Base-by-base conservation (phyloP, 2,329 filamentous ascomycete species). In the Ambrosiella cleistominuta region DNA sequence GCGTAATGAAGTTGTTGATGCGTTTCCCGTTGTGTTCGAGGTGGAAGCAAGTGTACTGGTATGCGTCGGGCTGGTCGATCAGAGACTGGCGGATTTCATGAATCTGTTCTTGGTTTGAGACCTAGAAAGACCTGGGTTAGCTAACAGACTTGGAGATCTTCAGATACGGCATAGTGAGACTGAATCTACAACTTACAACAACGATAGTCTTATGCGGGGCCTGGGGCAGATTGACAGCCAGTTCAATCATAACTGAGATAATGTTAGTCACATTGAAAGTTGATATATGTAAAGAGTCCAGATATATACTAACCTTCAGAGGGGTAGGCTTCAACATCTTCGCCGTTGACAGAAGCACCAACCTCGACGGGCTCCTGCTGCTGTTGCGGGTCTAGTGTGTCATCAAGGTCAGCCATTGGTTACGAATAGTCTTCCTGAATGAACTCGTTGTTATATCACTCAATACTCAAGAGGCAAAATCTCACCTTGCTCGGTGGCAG, bases 11-110 rank as follows among this genome's bases (percentile, higher is more conserved):
- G 71, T 98, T 93, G 70, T 97, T 97, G 77, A 98, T 85, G 63
- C 86, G 85, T 71, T 86, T 76, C 64, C 88, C 88, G 61, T 87
- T 83, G 73, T 90, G 83, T 73, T 97, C 90, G 66, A 98, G 82
- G 72, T 98, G 93, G 75, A 98, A 98, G 76, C 93, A 98, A 57
- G 93, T 95, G 75, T 96, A 96, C 71, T 95, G 89, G 73, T 96
- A 93, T 56, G 91, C 94, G 61, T 85, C 79, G 4, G 93, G 93
- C 54, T 89, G 79, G 71, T 98, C 93, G 72, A 96, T 89, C 68
- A 98, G 86, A 62, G 90, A 91, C 72, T 97, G 93, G 64, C 93
- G 87, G 65, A 98, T 83, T 75, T 98, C 93, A 71, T 97, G 93
- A 62, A 97, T 85, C 70, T 96, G 91, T 73, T 98, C 94, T 75